Conservation (phyloP, 768 basidiomycete species). For the Floccularia luteovirens region DNA sequence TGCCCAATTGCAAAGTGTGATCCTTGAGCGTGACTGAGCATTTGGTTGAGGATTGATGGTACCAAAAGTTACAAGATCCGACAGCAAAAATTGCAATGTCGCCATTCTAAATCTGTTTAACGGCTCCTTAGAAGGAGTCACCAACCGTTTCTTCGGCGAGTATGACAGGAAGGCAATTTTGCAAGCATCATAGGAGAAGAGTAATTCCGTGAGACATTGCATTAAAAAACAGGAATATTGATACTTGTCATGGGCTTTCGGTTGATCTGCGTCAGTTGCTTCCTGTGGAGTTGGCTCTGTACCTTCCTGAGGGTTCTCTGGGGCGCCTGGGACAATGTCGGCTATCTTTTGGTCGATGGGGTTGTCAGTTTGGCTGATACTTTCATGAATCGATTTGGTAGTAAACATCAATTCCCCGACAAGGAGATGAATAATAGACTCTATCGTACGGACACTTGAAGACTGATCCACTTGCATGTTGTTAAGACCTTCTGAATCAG, state of each 20-base stretch:
- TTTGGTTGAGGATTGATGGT: conserved; percentile 59
- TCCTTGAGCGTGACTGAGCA: conserved; percentile 44
- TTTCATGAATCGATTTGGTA: conserved; percentile 38
- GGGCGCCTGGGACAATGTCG: conserved; percentile 21
- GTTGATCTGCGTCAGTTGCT: conserved; percentile 3
- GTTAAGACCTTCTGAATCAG: conserved; percentile 14
- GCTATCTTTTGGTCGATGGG: too few relatives aligned
- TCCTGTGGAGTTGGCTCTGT: conserved; percentile 7
- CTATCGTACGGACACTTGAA: conserved; percentile 22
- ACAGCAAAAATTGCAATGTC: conserved; percentile 75
- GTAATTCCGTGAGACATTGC: conserved; percentile 85
- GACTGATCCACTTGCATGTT: conserved; percentile 57
- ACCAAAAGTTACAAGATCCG: conserved; percentile 75
- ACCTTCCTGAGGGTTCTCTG: too few relatives aligned
- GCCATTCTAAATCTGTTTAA: conserved; percentile 50
- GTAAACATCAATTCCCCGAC: conserved; percentile 62
- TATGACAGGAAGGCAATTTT: conserved; percentile 84
- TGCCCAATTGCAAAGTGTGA: conserved; percentile 74
- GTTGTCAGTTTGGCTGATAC: too few relatives aligned
- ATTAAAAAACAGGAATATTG: conserved; percentile 77
- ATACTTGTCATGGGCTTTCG: conserved; percentile 28
- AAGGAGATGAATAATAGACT: conserved; percentile 62
- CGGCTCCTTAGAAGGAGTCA: conserved; percentile 58
- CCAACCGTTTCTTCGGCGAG: conserved; percentile 55
- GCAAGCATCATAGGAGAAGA: conserved; percentile 90